Base-by-base conservation (phyloP, 805 yeast genomes). In the Lachancea sp. region DNA sequence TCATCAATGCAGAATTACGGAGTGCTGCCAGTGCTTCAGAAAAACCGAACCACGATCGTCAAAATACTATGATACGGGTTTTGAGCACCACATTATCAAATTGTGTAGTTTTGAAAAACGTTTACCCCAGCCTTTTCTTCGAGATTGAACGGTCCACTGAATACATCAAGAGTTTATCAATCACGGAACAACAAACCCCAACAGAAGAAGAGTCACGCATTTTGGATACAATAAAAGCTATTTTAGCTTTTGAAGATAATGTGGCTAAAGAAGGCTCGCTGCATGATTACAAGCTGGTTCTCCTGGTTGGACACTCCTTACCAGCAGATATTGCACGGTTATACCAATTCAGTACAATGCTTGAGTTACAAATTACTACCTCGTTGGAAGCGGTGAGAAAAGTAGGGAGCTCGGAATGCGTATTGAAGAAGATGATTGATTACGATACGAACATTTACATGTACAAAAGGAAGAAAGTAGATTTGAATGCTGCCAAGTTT, bases 1-100 rank as follows among this genome's bases (percentile, higher is more conserved):
- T 35, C 6, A 35, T 49, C 15, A 34, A 33, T 7, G 40, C 54
- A 5, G 60, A 57, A 34, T 47, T 55, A 47, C 51, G 51, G 38
- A 19, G 40, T 19, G 29, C 16, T 5, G 16, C 26, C 24, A 32
- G 18, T n/a, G 9, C 15, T 11, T 5, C 28, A 7, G 8, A 4
- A 9, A 19, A 16, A 5, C 6, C 21, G 9, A 13, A 4, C 4
- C 2, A 12, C 9, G 20, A 17, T 8, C 42, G 42, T n/a, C 42
- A 38, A 19, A 8, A 18, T 8, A n/a, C 13, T 5, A 43, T 46
- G 5, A n/a, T 42, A 5, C 38, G 32, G 5, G 38, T 54, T 2
- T 34, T 55, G 12, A 29, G 39, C 9, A 39, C 42, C 5, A 45
- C 53, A 13, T 29, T 57, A 6, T 36, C 30, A 8, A 18, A 47